Evolutionary conservation across 371 early-diverging fungal species (phyloP), one percentile per base, ranked within the genome.

Genomic region (Pancytospora philotis): DNA sequence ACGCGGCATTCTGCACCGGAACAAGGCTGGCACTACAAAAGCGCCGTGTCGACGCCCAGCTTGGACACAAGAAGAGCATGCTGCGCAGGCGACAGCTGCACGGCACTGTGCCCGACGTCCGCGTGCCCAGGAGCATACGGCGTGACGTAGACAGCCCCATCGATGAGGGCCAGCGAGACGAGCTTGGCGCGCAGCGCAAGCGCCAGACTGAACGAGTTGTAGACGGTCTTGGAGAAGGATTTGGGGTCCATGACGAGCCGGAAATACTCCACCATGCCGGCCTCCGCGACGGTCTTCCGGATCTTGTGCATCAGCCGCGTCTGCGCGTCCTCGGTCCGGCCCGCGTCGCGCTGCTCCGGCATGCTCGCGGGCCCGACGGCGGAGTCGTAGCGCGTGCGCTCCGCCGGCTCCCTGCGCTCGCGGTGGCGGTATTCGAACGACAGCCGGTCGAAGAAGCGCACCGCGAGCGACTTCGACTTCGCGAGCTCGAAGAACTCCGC

Each of bases 151-250:
- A 74, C 19, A 8, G 38, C 41, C n/a, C 31, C 49, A 51, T 64
- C 62, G 13, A 55, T 50, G n/a, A 28, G 19, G 39, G 51, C 49
- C 8, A 71, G 27, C n/a, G 3, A 55, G n/a, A 69, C 66, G 22
- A 52, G n/a, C 58, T 74, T 72, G 25, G 71, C 39, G 66, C 74
- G 76, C 6, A 81, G 39, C 0, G 81, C 75, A 55, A 77, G 63
- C 13, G 81, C 73, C 10, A 76, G 62, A 39, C 76, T 68, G 52
- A 81, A 71, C 50, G 76, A 61, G 62, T 81, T 81, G 36, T 75
- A 79, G 10, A 81, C 61, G 22, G 81, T 81, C 31, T 77, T 81
- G 25, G 73, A 37, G 65, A 68, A 81, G 1, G 72, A 69, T 1
- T 69, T 48, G 2, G 62, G 61, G 62, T 79, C 62, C 1, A 80